Evolutionary conservation across 257 asterid genomes (phyloP), one percentile per base, ranked within the genome.

Genomic region (Rubia yunnanensis): DNA sequence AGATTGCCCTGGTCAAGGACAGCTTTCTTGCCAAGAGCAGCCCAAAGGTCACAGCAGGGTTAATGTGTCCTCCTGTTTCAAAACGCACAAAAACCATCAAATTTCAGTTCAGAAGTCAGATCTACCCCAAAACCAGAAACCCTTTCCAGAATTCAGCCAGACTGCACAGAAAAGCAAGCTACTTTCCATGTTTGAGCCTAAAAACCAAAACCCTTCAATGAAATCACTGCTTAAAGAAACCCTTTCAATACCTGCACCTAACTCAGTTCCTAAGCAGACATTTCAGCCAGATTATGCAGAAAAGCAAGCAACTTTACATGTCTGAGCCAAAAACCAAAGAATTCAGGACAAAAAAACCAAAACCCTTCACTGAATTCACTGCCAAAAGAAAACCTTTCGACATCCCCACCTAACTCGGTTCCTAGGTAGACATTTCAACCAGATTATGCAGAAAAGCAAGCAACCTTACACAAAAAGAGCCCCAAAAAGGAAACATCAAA

Each of bases 1-100:
- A 85, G 66, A 88, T 10, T 59, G 96, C 84, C 70, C 94, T 82
- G 5, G 82, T 88, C 10, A 85, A 76, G 23, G 96, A 88, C 82
- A 88, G 38, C 69, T 84, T 88, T 58, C 96, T 83, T 15, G 96
- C 96, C 26, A 88, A 77, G 80, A 88, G 84, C 53, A 85, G 76
- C 39, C 96, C 96, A 59, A 88, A 88, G 73, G 95, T 88, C 68
- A 88, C 95, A 0, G 95, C 95, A 32, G 95, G 95, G 34, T 88
- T 88, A 7, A 88, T 88, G 78, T 88, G 96, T 61, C 96, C 96
- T 80, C 96, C 96, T 88, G 81, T 58, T 44, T 66, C 18, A 35
- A 30, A 23, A 27, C 2, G 5, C 20, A 59, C 2, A 60, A 59
- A 32, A 32, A 60, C 18, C 38, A 55, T 11, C 59, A 53, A 15